Evolutionary conservation across 805 yeast genomes (phyloP), one percentile per base, ranked within the genome.

Genomic region (Yueomyces sinensis): DNA sequence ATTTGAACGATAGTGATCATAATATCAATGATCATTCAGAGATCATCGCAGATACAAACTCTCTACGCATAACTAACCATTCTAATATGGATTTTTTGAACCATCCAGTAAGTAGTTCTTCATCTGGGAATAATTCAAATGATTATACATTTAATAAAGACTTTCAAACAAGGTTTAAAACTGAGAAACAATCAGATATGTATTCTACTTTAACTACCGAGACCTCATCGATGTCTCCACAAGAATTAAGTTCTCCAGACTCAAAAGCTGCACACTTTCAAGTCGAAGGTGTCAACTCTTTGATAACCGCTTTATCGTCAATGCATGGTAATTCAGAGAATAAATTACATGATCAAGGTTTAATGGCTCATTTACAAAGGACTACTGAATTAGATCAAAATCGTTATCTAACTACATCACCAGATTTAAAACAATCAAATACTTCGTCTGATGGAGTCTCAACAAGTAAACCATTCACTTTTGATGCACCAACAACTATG

Each of bases 221-320:
- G 11, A 20, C 24, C 7, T 7, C 7, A 7, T 11, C 24, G 11
- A 20, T 11, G 11, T 11, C 24, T 20, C 24, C 11, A 20, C 24
- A 20, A 20, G 24, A 20, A 11, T 7, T 20, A 20, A 20, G 24
- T 20, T 20, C 24, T 7, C 7, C 7, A 7, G 13, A 18, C 17
- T n/a, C 35, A 6, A 25, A 28, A 22, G 17, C 34, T 4, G 27
- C 25, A 14, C 3, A 25, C 13, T 33, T 28, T 17, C 13, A 29
- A 22, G 33, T 40, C 27, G 45, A 40, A 31, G 42, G 43, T 15
- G 47, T 46, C 4, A 38, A 46, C 3, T 45, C 52, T 3, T 33
- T 47, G 24, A 48, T 46, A 4, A 37, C 45, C 4, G 46, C 39
- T 4, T 32, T 44, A 13, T 25, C 28, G 13, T 11, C 28, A 5